phyloP scores from a whole-genome alignment of 129 eudicot genomes.

The Saussurea involucrata region DNA sequence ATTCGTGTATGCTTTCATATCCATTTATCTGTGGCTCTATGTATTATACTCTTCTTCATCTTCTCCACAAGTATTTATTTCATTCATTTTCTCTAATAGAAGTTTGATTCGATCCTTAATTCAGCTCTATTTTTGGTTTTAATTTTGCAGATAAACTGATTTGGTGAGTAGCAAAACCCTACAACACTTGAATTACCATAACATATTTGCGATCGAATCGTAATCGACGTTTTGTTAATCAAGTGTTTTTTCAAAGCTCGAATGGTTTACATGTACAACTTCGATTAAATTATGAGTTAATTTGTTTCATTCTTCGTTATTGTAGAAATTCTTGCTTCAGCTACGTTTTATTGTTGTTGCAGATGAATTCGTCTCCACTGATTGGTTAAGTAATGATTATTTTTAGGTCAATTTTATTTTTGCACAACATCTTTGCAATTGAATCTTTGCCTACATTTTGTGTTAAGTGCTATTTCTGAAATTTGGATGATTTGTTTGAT shows the following conservation, averaged over 20 bases:
- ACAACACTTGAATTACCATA: background rate
- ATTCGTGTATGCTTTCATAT: slow-evolving; percentile 8
- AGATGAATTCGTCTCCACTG: slow-evolving; percentile 24
- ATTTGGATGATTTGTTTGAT: background rate
- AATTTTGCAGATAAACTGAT: background rate
- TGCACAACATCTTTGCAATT: background rate
- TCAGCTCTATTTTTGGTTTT: background rate
- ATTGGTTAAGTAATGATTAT: slow-evolving; percentile 22
- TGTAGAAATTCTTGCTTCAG: background rate
- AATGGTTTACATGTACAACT: background rate
- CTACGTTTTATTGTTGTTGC: background rate
- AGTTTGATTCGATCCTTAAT: background rate
- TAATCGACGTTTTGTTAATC: background rate
- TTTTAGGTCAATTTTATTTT: background rate
- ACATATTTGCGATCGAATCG: background rate
- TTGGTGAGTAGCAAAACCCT: background rate
- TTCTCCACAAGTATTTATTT: background rate
- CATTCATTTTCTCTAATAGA: background rate
- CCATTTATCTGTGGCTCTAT: slow-evolving; percentile 1
- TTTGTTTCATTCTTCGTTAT: background rate
- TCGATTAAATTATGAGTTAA: background rate
- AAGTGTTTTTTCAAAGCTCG: background rate
- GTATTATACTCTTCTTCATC: background rate
- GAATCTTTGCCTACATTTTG: background rate
- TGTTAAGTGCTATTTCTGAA: background rate